Conservation (phyloP, 129 eudicot genomes). For the Ambrosia artemisiifolia region DNA sequence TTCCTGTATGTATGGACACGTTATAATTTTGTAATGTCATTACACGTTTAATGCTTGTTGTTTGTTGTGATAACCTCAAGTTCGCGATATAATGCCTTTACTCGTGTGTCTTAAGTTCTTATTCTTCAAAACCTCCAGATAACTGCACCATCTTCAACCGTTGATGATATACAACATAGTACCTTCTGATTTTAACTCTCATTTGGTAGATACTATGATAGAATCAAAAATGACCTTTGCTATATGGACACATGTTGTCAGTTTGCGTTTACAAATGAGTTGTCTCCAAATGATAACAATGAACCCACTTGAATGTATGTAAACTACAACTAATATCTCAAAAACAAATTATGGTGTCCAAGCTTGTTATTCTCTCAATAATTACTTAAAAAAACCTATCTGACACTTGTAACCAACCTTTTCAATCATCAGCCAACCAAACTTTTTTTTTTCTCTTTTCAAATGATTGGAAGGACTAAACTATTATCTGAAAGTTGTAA, state of each 20-base stretch:
- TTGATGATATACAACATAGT: not conserved
- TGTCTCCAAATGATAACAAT: not conserved
- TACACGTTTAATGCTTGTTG: too few species aligned
- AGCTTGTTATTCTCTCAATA: constrained; percentile 26
- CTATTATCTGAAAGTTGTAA: not conserved
- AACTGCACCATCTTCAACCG: not conserved
- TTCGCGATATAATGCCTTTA: too few species aligned
- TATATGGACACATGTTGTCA: not conserved
- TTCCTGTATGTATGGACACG: too few species aligned
- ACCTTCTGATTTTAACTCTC: not conserved
- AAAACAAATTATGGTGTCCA: constrained; percentile 17
- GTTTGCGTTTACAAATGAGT: constrained; percentile 1
- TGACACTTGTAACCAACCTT: constrained; percentile 16
- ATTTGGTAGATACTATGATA: not conserved
- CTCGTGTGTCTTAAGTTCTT: too few species aligned
- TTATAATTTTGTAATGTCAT: too few species aligned
- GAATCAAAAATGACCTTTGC: not conserved
- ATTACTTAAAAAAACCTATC: constrained; percentile 20
- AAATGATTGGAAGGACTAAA: constrained; percentile 17
- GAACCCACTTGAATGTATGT: not conserved
- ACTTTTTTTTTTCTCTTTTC: not conserved
- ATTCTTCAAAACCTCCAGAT: not conserved
- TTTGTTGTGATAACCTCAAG: too few species aligned
- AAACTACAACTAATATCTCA: constrained; percentile 22
- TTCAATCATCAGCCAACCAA: constrained; percentile 21